Conservation (phyloP, 1,284 basidiomycete genomes). For the Ustilago bromivora region DNA sequence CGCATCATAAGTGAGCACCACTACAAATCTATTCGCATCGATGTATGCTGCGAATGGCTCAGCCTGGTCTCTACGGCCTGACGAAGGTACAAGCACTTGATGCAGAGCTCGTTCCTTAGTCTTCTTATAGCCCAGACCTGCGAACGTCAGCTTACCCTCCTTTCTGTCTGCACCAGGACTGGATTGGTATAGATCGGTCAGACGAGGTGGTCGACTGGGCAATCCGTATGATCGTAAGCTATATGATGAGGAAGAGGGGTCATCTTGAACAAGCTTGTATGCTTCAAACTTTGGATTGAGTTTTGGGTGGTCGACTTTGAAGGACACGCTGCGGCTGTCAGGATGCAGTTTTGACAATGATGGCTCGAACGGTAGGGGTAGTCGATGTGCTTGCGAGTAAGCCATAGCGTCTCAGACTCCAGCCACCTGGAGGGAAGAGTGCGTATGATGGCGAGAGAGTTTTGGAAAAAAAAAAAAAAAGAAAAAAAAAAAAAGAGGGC, state of each 20-base stretch:
- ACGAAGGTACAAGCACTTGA: conserved; percentile 31
- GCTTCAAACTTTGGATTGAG: conserved; percentile 48
- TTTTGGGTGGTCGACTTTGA: conserved; percentile 25
- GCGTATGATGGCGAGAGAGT: neutral
- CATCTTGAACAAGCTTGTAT: conserved; percentile 50
- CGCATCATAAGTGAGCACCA: conserved; percentile 29
- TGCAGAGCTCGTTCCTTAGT: conserved; percentile 46
- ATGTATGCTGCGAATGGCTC: conserved; percentile 49
- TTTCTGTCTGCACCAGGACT: neutral
- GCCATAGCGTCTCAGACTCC: conserved; percentile 23
- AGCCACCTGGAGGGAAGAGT: neutral
- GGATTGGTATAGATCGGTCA: conserved; percentile 35
- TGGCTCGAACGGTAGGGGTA: conserved; percentile 8
- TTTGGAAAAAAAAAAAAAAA: conserved; percentile 7
- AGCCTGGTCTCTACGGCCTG: neutral
- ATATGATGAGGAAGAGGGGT: neutral
- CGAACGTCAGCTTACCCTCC: conserved; percentile 20
- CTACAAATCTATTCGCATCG: conserved; percentile 37
- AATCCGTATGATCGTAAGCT: conserved; percentile 12
- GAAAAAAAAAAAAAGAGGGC: conserved; percentile 8
- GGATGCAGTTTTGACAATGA: neutral
- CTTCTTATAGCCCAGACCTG: conserved; percentile 43
- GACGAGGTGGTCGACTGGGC: conserved; percentile 27
- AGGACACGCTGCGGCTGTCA: conserved; percentile 1
- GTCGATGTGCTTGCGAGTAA: conserved; percentile 33